Conservation (phyloP, 2,329 filamentous ascomycete species). For the Clarireedia monteithiana region DNA sequence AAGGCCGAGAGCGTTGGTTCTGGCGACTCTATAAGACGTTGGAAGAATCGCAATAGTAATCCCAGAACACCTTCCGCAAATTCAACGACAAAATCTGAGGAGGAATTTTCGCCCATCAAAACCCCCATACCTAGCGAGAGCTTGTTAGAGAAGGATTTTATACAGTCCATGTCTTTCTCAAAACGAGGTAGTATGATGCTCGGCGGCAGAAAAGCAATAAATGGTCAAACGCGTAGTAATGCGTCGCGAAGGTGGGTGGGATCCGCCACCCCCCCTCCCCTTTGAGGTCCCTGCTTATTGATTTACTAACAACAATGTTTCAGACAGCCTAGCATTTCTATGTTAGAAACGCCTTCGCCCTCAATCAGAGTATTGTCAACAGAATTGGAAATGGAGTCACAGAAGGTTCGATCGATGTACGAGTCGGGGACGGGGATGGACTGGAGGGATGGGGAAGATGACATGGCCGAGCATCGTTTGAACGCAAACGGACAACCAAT, state of each 20-base stretch:
- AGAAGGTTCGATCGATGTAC: conserved; percentile 31
- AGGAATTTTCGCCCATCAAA: conserved; percentile 43
- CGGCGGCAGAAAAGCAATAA: conserved; percentile 36
- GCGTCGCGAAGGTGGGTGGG: conserved; percentile 20
- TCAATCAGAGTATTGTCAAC: conserved; percentile 22
- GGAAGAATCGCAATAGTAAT: conserved; percentile 16
- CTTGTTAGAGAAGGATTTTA: conserved; percentile 50
- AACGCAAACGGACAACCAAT: conserved; percentile 7
- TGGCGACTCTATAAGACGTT: conserved; percentile 8
- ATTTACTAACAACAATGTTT: conserved; percentile 11
- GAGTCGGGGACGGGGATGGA: conserved; percentile 22
- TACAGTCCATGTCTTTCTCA: conserved; percentile 51
- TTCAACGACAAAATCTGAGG: conserved; percentile 9
- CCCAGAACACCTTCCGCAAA: conserved; percentile 19
- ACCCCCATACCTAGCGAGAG: conserved; percentile 48
- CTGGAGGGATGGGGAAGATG: conserved; percentile 20
- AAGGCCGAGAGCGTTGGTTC: conserved; percentile 14
- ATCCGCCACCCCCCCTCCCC: background rate
- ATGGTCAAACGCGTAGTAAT: conserved; percentile 19
- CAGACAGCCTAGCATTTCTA: conserved; percentile 26
- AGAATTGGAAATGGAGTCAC: conserved; percentile 28
- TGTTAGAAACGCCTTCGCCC: conserved; percentile 18
- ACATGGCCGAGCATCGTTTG: conserved; percentile 5
- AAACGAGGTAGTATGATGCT: conserved; percentile 58
- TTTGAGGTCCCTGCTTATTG: conserved; percentile 2